Evolutionary conservation across 1,139 yeast genomes (phyloP), one percentile per base, ranked within the genome.

Genomic region (Barnettozyma hawaiiensis): DNA sequence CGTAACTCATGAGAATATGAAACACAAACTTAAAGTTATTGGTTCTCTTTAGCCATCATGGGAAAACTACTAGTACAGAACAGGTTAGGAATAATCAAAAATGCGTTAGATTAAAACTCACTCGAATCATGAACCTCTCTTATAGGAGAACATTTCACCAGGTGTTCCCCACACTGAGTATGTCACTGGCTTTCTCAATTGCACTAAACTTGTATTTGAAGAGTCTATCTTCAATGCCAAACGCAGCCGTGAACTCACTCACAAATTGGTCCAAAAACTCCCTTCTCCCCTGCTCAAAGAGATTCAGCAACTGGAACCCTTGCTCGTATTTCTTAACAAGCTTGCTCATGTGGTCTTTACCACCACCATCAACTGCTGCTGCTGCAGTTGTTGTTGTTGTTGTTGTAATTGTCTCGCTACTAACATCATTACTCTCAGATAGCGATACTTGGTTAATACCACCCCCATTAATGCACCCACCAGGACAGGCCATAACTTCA

Each of bases 401-500:
- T n/a, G 12, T 44, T n/a, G 34, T 32, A 12, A 48, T 61, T 12
- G 16, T n/a, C 16, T 46, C 51, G 33, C 47, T 50, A 15, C 35
- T 43, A 2, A 39, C 21, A 11, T 39, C 50, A 19, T 28, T 39
- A 22, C 40, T 42, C 60, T 33, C 35, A 18, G 32, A 39, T 9
- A 41, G 31, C 18, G 44, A 43, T 4, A 0, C 85, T 78, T 27
- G 75, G 18, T 75, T 80, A 57, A 89, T 92, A 0, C 99, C 99
- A 15, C 98, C 97, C 8, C 99, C 99, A 58, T 92, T 92, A 45
- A 90, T 85, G 58, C 98, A 92, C 1, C 98, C 99, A 31, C 86
- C 87, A 3, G 98, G 98, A 61, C 98, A 92, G 1, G 98, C 98
- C 97, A 89, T 90, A 29, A 92, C 85, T 57, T 92, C 98, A 5